Conservation (phyloP, 345 rosid genomes). For the Aquilaria malaccensis region DNA sequence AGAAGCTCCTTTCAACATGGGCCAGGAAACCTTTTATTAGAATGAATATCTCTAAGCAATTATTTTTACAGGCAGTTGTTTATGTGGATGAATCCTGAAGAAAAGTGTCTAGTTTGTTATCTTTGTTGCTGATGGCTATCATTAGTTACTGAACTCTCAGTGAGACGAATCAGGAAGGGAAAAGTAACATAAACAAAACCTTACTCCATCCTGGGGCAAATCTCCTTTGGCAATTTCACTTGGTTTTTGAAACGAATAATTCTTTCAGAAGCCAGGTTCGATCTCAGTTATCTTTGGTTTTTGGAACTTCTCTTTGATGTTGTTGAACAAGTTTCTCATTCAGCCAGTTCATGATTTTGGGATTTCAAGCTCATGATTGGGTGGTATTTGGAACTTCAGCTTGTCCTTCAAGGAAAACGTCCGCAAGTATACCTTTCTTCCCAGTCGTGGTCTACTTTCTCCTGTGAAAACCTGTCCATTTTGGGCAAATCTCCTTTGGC, state of each 20-base stretch:
- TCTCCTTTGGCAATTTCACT: constrained; percentile 41
- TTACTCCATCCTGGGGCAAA: constrained; percentile 25
- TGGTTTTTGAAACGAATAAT: constrained; percentile 17
- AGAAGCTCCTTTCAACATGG: constrained; percentile 20
- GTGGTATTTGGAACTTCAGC: constrained; percentile 33
- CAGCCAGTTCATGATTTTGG: constrained; percentile 10
- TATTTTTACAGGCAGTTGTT: constrained; percentile 5
- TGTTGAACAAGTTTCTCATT: constrained; percentile 13
- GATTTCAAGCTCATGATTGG: constrained; percentile 18
- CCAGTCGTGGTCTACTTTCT: constrained; percentile 18
- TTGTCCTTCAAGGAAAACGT: constrained; percentile 4
- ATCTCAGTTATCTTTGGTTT: constrained; percentile 17
- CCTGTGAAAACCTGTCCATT: constrained; percentile 26
- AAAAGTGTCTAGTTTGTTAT: constrained; percentile 16
- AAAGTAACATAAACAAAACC: constrained; percentile 9
- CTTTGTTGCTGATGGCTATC: constrained; percentile 14
- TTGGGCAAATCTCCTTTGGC: constrained; percentile 45
- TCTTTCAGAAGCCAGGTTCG: constrained; percentile 1
- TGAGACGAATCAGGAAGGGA: constrained; percentile 12
- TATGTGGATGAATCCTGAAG: constrained; percentile 10
- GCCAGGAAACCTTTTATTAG: constrained; percentile 7
- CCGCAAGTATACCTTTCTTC: constrained; percentile 2
- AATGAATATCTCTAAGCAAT: constrained; percentile 7
- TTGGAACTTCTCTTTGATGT: constrained; percentile 55
- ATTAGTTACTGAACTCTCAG: constrained; percentile 4